A percentile compares a stretch with the other conserved stretches of the same genome.
phyloP scores from a whole-genome alignment of 768 basidiomycete genomes.

The Hortiboletus flavorubellus region DNA sequence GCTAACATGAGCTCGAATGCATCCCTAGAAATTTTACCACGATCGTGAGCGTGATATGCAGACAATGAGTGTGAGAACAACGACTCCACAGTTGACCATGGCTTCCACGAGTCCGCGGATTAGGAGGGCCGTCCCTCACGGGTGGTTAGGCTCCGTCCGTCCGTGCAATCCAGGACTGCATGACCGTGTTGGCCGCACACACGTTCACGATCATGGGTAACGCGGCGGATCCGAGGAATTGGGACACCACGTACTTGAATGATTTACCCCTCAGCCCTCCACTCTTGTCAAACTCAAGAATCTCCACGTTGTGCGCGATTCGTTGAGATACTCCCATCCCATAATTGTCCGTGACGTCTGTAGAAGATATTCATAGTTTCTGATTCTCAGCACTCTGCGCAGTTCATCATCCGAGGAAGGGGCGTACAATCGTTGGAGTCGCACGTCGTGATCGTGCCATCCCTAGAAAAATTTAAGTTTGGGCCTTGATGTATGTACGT shows the following conservation, averaged over 20 bases:
- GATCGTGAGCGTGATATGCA: slow-evolving; percentile 13
- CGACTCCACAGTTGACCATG: background rate
- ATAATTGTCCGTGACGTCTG: slow-evolving; percentile 86
- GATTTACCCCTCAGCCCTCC: slow-evolving; percentile 19
- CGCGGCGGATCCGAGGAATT: background rate
- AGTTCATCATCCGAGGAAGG: background rate
- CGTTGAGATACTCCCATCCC: slow-evolving; percentile 75
- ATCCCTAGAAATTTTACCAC: slow-evolving; percentile 52
- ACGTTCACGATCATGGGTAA: background rate
- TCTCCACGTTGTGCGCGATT: slow-evolving; percentile 60
- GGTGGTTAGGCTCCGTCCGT: background rate
- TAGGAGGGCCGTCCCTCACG: background rate
- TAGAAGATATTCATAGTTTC: background rate
- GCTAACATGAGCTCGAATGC: slow-evolving; percentile 83
- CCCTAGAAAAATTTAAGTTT: slow-evolving; percentile 45
- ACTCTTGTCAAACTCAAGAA: slow-evolving; percentile 53
- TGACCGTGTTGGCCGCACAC: background rate
- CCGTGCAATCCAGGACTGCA: background rate
- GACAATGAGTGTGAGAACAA: slow-evolving; percentile 6
- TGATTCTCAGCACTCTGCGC: background rate
- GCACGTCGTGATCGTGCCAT: slow-evolving; percentile 88
- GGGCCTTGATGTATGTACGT: background rate
- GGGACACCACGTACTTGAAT: slow-evolving; percentile 42
- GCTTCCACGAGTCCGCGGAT: slow-evolving; percentile 6
- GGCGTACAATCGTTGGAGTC: slow-evolving; percentile 91